These are phyloP conservation scores for Pancytospora philotis DNA, from an alignment of 371 early-diverging fungal genomes.

Conservation along the genomic window DNA sequence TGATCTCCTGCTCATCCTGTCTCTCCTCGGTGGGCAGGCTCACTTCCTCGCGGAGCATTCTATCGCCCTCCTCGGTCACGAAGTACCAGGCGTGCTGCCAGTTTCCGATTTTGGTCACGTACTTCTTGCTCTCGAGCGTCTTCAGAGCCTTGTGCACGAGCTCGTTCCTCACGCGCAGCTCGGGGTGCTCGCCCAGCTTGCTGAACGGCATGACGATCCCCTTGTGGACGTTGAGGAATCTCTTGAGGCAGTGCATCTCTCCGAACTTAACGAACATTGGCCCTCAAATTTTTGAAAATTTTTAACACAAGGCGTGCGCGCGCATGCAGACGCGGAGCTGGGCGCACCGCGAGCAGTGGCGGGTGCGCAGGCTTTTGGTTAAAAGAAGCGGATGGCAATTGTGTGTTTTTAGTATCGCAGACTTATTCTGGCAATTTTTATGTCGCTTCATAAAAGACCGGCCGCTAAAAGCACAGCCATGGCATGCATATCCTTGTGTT, in stretches of 20 bases:
- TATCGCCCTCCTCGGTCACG: slow-evolving; percentile 50
- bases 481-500: no score
- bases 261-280: slow-evolving; percentile 26
- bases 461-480: no score
- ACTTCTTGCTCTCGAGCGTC: slow-evolving; percentile 46
- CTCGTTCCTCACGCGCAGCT: slow-evolving; percentile 41
- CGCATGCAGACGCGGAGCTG: not conserved
- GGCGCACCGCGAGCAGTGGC: no score
- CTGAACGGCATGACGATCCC: slow-evolving; percentile 38
- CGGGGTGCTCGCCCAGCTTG: slow-evolving; percentile 34
- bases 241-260: slow-evolving; percentile 40
- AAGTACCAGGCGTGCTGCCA: slow-evolving; percentile 58
- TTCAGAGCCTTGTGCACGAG: slow-evolving; percentile 51
- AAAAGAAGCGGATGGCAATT: no score
- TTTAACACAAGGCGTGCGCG: not conserved
- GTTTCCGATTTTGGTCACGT: slow-evolving; percentile 48
- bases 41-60: slow-evolving; percentile 47
- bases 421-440: no score
- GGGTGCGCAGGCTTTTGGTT: no score
- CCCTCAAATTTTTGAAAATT: not conserved
- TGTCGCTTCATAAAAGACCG: no score
- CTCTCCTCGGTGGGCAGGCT: slow-evolving; percentile 41
- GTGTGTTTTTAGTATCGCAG: no score
- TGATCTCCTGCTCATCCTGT: slow-evolving; percentile 20
- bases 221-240: slow-evolving; percentile 29